phyloP scores from a whole-genome alignment of 805 yeast genomes.

The Candida insectalens region DNA sequence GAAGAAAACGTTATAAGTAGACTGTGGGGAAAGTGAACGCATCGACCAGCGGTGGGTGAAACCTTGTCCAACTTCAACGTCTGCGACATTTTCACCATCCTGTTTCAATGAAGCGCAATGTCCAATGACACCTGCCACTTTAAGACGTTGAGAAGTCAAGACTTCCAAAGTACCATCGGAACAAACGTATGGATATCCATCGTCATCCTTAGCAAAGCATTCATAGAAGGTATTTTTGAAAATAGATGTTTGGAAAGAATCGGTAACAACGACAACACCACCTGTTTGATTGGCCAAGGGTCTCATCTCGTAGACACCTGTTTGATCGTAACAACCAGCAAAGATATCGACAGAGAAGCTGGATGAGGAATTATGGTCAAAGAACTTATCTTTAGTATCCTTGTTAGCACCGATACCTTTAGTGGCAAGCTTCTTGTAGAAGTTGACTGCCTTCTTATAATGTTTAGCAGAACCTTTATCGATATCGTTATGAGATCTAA shows the following conservation, averaged over 20 bases:
- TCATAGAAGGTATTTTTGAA: conserved; percentile 88
- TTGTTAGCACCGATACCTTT: conserved; percentile 45
- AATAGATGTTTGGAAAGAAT: conserved; percentile 90
- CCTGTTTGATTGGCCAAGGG: conserved; percentile 78
- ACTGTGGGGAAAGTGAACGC: conserved; percentile 77
- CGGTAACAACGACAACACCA: conserved; percentile 80
- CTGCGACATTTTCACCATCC: conserved; percentile 71
- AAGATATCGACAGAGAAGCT: conserved; percentile 83
- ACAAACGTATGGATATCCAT: conserved; percentile 80
- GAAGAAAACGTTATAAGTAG: conserved; percentile 82
- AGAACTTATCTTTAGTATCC: conserved; percentile 26
- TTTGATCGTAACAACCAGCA: conserved; percentile 95
- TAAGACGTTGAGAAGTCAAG: conserved; percentile 77
- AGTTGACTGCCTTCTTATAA: conserved; percentile 76
- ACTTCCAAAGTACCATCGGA: conserved; percentile 85
- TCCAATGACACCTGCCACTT: conserved; percentile 89
- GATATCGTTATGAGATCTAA: conserved; percentile 94
- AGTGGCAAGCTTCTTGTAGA: conserved; percentile 64
- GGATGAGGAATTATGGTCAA: conserved; percentile 30
- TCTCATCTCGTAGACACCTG: conserved; percentile 92
- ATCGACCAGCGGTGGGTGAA: conserved; percentile 84
- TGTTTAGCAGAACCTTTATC: conserved; percentile 87
- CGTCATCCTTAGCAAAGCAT: conserved; percentile 78
- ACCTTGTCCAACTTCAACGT: conserved; percentile 89
- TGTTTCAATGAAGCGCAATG: conserved; percentile 72